phyloP scores from a whole-genome alignment of 768 basidiomycete genomes.

The Mrakia hoshinonis region DNA sequence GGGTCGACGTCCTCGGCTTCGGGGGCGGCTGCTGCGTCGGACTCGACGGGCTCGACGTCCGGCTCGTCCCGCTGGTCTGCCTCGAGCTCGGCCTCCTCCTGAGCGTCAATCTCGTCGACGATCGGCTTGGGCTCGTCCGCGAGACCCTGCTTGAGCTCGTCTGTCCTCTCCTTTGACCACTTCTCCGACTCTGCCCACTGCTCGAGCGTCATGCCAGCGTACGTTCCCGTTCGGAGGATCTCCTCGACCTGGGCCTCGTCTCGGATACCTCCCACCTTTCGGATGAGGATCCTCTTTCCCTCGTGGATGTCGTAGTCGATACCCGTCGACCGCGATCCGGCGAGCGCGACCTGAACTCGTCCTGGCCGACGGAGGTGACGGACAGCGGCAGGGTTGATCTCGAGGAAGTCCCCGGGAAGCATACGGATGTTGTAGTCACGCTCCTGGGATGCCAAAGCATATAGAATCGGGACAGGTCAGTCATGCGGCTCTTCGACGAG shows the following conservation, averaged over 20 bases:
- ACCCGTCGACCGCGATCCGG: background rate
- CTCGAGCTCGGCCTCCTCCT: no score
- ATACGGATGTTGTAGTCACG: constrained; percentile 14
- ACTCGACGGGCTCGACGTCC: no score
- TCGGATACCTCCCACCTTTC: constrained; percentile 10
- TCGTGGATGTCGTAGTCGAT: background rate
- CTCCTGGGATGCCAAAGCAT: background rate
- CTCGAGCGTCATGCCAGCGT: background rate
- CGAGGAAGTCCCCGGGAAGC: constrained; percentile 29
- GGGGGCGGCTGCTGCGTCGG: no score
- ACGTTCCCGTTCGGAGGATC: background rate
- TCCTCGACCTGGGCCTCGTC: constrained; percentile 17
- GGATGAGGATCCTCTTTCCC: background rate
- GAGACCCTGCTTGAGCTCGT: background rate
- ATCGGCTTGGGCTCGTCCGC: background rate
- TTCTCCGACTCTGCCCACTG: background rate
- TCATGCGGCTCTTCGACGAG: no score
- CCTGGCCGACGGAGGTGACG: constrained; percentile 1
- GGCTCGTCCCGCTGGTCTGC: no score
- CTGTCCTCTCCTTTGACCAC: background rate
- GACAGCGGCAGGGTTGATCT: constrained; percentile 23
- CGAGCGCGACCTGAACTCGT: constrained; percentile 7
- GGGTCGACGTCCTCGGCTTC: no score
- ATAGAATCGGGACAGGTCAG: no score
- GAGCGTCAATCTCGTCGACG: no score